Evolutionary conservation across 2,329 filamentous ascomycete genomes (phyloP).

Genomic region (Triangularia verruculosa): DNA sequence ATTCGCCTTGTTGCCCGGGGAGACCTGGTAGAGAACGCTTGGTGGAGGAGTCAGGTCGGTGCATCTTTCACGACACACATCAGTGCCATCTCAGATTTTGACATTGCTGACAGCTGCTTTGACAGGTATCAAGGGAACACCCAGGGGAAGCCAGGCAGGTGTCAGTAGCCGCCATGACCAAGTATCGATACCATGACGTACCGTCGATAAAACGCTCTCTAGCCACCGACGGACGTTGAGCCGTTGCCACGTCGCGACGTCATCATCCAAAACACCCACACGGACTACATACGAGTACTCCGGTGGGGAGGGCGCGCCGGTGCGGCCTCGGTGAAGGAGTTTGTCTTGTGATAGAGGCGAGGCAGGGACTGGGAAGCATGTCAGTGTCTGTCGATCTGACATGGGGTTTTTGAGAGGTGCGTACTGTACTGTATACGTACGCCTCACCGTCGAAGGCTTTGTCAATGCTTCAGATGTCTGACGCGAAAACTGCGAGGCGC

Average conservation of each 20-base stretch:
- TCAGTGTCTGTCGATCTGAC: not conserved
- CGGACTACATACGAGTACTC: not conserved
- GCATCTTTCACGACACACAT: not conserved
- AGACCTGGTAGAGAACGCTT: not conserved
- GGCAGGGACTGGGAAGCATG: not conserved
- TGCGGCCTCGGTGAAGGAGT: not conserved
- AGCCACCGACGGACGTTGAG: not conserved
- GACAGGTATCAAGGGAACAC: constrained; percentile 1
- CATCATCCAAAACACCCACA: not conserved
- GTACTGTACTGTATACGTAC: not conserved
- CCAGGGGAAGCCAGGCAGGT: not conserved
- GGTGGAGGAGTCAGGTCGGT: not conserved
- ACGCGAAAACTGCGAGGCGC: not conserved
- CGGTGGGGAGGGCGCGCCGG: not conserved
- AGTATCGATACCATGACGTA: constrained; percentile 1
- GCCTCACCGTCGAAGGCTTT: not conserved
- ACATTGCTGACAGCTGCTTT: constrained; percentile 3
- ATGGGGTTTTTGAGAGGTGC: not conserved
- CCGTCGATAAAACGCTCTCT: not conserved
- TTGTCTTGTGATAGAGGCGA: constrained; percentile 7
- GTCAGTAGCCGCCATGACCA: not conserved
- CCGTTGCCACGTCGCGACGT: not conserved
- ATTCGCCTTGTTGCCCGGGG: not conserved
- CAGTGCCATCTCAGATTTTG: constrained; percentile 1
- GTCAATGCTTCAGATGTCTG: not conserved